Evolutionary conservation across 495 filamentous ascomycete genomes (phyloP), one percentile per base, ranked within the genome.

Genomic region (Bacidia gigantensis): DNA sequence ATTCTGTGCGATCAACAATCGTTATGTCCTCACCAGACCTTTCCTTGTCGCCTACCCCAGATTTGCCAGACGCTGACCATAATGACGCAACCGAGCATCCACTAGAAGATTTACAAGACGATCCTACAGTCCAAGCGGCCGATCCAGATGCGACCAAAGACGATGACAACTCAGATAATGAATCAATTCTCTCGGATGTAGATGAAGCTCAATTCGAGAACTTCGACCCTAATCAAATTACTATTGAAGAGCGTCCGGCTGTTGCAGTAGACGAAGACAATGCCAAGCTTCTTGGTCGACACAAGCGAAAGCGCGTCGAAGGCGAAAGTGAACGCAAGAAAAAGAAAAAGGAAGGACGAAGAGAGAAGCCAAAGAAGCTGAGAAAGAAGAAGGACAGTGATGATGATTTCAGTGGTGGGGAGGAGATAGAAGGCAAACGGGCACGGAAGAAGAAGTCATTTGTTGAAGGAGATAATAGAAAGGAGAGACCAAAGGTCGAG

Each of bases 131-230:
- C 7, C 68, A 69, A 2, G 52, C 66, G 23, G 63, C 50, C 11
- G 61, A 65, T 20, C 64, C 71, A 11, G 58, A 54, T 51, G 48
- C 61, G 46, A 56, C 59, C 35, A 50, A 38, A 29, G 26, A 50
- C 14, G 64, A 67, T 20, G 71, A 66, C 46, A 58, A 74, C n/a
- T 84, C 83, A 0, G 87, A 89, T 58, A 78, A 84, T 55, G 86
- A 90, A 26, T 87, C 85, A n/a, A 78, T 86, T 49, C 78, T 94
- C 14, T 96, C 89, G 10, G 92, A 98, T 64, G 83, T 98, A 58
- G 93, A 97, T 65, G 92, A 97, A 63, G 84, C 83, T 43, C 82
- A 93, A 64, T 95, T 99, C 66, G 82, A 85, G 43, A 81, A 95
- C 58, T 95, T 95, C 67, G 87, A 96, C 60, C 84, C 84, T 0